Evolutionary conservation across 257 asterid species (phyloP), one percentile per base, ranked within the genome.

Genomic region (Marsdenia floribunda): DNA sequence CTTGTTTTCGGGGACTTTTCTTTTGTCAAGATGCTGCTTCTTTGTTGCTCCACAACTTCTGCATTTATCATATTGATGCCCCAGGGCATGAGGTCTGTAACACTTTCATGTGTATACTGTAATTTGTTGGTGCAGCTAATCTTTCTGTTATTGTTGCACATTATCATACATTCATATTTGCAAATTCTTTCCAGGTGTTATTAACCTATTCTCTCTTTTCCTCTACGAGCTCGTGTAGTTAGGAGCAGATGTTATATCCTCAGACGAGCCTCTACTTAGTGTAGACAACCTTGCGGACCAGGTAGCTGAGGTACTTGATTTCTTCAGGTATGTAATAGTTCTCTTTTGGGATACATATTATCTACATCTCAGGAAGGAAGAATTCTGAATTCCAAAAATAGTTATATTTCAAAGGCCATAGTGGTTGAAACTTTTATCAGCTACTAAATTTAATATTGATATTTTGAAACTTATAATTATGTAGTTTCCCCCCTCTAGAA

Each of bases 241-340:
- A 78, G 97, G 91, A 86, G 96, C 97, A 77, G 79, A 80, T 76
- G 82, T 81, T 71, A 82, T 82, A 47, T 80, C 78, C 74, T 82
- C 88, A 15, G 91, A 89, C 77, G 87, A 83, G 71, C 90, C 93
- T 69, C 40, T 80, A 15, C 80, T 91, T 63, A 78, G 88, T 58
- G 96, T 83, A 68, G 87, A 91, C 82, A 96, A 87, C 79, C 90
- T 91, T 61, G 93, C 96, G 21, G 93, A 91, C 83, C 97, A 91
- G 83, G 86, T 91, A 76, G 89, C 87, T 60, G 97, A 91, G 83
- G 77, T 91, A 71, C 89, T 91, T 70, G 86, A 91, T 80, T 86
- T 87, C 79, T 91, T 86, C 76, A 81, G 97, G 97, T 91, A 91
- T 38, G 78, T 38, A 10, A 37, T 2, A 6, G 1, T 33, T 47